Percentiles rank a stretch among this genome's conserved stretches.
Evolutionary conservation across 441 rosid genomes (phyloP).

Genomic region (Corymbia calophylla): DNA sequence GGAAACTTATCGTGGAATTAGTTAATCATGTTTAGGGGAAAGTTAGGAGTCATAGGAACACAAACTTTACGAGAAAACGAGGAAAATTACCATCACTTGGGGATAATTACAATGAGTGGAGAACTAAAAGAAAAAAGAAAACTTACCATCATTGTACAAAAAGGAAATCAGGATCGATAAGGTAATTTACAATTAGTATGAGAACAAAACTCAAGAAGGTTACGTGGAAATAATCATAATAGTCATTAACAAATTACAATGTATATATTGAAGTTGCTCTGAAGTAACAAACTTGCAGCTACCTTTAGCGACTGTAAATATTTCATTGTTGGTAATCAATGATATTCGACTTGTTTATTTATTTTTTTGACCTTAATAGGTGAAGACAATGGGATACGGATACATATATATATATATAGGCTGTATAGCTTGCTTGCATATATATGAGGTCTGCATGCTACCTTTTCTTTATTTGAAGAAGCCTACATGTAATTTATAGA

Average conservation of each 20-base stretch:
- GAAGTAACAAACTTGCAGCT: not conserved
- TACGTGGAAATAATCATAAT: not conserved
- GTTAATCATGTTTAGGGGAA: not conserved
- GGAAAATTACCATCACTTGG: not conserved
- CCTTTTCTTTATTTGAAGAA: no score
- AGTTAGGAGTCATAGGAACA: not conserved
- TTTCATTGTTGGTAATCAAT: not conserved
- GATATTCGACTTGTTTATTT: not conserved
- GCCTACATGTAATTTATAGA: no score
- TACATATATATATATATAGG: no score
- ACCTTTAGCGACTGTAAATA: not conserved
- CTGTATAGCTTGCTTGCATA: no score
- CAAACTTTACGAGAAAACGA: not conserved
- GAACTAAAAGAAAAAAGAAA: not conserved
- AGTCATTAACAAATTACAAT: not conserved
- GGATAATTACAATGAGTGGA: not conserved
- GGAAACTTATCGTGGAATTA: not conserved
- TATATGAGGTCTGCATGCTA: no score
- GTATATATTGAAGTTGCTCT: not conserved
- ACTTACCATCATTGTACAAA: not conserved
- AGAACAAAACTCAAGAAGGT: not conserved
- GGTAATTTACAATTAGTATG: not conserved
- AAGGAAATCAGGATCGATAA: not conserved
- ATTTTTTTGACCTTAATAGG: no score
- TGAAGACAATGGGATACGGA: no score